phyloP scores from a whole-genome alignment of 345 rosid species.

The Pseudoturritis turrita region DNA sequence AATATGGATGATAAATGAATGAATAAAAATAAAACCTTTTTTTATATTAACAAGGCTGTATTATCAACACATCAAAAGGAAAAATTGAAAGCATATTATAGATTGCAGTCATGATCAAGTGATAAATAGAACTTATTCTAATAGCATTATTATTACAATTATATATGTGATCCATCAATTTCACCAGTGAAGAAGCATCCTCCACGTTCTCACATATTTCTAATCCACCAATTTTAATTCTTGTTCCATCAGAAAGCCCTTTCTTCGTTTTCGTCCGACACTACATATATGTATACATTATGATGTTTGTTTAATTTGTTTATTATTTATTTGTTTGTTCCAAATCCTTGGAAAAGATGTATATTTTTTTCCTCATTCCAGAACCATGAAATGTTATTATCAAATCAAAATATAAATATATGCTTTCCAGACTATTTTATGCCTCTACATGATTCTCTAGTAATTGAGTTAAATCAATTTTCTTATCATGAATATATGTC shows the following conservation, averaged over 20 bases:
- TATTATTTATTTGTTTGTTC: conserved; percentile 4
- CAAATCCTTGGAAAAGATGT: conserved; percentile 14
- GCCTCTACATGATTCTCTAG: conserved; percentile 7
- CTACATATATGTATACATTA: background rate
- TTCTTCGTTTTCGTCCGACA: conserved; percentile 1
- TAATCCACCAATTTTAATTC: conserved; percentile 24
- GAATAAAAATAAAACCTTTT: conserved; percentile 9
- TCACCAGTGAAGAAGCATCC: conserved; percentile 17
- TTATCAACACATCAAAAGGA: background rate
- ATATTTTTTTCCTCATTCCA: background rate
- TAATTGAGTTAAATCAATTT: background rate
- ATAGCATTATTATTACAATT: conserved; percentile 12
- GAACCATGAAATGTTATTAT: conserved; percentile 21
- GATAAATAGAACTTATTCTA: conserved; percentile 34
- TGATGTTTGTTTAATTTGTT: background rate
- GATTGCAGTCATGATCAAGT: conserved; percentile 9
- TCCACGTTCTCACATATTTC: conserved; percentile 22
- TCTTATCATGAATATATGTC: conserved; percentile 7
- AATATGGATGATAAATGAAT: conserved; percentile 8
- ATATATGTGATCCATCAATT: conserved; percentile 20
- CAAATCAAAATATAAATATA: conserved; percentile 11
- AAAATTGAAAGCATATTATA: conserved; percentile 19
- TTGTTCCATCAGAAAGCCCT: conserved; percentile 11
- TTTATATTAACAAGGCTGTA: background rate
- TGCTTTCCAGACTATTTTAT: conserved; percentile 3